phyloP scores from a whole-genome alignment of 2,329 filamentous ascomycete genomes.

The Pseudopithomyces maydicus region DNA sequence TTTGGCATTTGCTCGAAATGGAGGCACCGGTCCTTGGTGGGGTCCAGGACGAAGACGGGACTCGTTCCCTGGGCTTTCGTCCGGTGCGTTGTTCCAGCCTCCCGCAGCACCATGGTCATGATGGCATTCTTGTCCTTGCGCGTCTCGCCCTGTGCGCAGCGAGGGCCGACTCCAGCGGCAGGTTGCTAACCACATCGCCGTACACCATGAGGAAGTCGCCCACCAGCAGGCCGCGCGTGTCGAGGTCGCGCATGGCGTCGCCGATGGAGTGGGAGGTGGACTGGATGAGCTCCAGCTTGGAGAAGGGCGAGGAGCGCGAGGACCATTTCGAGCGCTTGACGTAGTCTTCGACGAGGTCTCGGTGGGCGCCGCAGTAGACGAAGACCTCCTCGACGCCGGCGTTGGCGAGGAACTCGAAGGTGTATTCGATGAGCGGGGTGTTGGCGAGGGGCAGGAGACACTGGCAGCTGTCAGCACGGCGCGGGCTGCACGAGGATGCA shows the following conservation, averaged over 20 bases:
- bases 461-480: slow-evolving; percentile 52
- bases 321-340: slow-evolving; percentile 79
- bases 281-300: slow-evolving; percentile 80
- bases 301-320: slow-evolving; percentile 77
- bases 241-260: slow-evolving; percentile 92
- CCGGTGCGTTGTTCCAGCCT: slow-evolving; percentile 74
- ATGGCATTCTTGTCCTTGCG: slow-evolving; percentile 88
- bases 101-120: slow-evolving; percentile 92
- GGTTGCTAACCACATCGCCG: slow-evolving; percentile 88
- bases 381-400: slow-evolving; percentile 94
- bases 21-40: slow-evolving; percentile 77
- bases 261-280: slow-evolving; percentile 87
- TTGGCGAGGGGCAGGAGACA: slow-evolving; percentile 94
- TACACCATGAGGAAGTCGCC: slow-evolving; percentile 93
- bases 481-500: background rate
- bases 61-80: slow-evolving; percentile 77
- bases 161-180: slow-evolving; percentile 80
- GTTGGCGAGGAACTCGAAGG: slow-evolving; percentile 92
- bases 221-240: slow-evolving; percentile 81
- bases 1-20: slow-evolving; percentile 93
- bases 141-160: slow-evolving; percentile 80
- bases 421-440: slow-evolving; percentile 95
- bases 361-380: slow-evolving; percentile 88
- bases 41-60: slow-evolving; percentile 86
- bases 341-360: slow-evolving; percentile 84